Evolutionary conservation across 305 asterid species (phyloP), one percentile per base, ranked within the genome.

Genomic region (Fraxinus floribunda): DNA sequence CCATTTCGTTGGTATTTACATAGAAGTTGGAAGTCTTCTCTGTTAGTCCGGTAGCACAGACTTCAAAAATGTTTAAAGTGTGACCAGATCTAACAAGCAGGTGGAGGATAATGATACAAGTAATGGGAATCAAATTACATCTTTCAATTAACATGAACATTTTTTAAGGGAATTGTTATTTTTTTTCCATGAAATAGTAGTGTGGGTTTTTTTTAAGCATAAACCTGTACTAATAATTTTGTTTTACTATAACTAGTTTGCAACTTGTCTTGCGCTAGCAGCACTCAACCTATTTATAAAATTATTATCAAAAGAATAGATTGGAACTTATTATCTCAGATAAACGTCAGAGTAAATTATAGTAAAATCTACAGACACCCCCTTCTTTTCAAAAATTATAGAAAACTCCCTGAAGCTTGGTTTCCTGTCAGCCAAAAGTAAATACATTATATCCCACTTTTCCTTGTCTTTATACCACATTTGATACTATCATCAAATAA

Each of bases 281-380:
- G 73, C 78, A 77, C 75, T 44, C 75, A 55, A 75, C 80, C 79
- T 60, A 20, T 60, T 9, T 39, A 34, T 77, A 75, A 30, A 70
- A 74, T 80, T 29, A 60, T 36, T 11, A 41, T 60, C 6, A 74
- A 75, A 7, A 80, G 72, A 20, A 80, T 55, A 81, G 15, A 35
- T 32, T 0, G 41, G 77, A 77, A 34, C 55, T 80, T 68, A 79
- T 32, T 15, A 80, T 60, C 13, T 60, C 70, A 60, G 70, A 60
- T 60, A 60, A 60, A 60, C 13, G 7, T 60, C 70, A 60, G 30
- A 18, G 30, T 60, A 60, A 7, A 60, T 18, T 60, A 60, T 18
- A 20, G 29, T n/a, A 60, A 60, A 60, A 20, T 60, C 29, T 60
- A 60, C 13, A 60, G 30, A 7, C 29, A 20, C 29, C 13, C 68